Base-by-base conservation (phyloP, 2,329 filamentous ascomycete species). In the Fusarium scirpi region DNA sequence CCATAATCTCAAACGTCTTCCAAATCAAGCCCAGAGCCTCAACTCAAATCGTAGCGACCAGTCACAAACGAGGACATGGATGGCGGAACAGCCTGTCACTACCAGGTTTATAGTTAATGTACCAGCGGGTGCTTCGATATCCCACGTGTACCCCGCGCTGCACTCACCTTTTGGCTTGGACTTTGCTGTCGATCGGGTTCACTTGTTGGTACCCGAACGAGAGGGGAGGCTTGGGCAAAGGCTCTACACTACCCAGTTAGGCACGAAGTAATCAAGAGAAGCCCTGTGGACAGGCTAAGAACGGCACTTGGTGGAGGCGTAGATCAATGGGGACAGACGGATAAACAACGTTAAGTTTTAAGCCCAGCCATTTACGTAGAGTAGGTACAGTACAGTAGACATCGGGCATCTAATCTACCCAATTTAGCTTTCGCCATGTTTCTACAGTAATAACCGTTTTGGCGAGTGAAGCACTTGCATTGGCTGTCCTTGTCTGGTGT, bases 141-240 rank as follows among this genome's bases (percentile, higher is more conserved):
- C 62, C 67, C 68, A 69, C 64, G 68, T 71, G 67, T 59, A 70
- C 67, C 68, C 68, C 67, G 68, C 68, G 67, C 69, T 70, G 65
- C 64, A 70, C 27, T 69, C 45, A 32, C 34, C 20, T 27, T 60
- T 24, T 61, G 55, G 38, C 55, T 60, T 71, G 52, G 22, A 51
- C 29, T 32, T 57, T 58, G 45, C 55, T 34, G 59, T 65, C 41
- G 67, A 69, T 69, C 61, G 52, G 67, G 63, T 71, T 71, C 53
- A 51, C 61, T 27, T 55, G 51, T 71, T 69, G 68, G 55, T 71
- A 70, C 68, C 68, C 61, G 59, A 70, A 44, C 64, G 29, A 69
- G 41, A 25, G 32, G 32, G 48, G 30, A 25, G 43, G 54, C 51
- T 57, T 69, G 60, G 67, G 67, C 67, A 70, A 69, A 69, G 44